Percentiles rank a stretch among this genome's conserved stretches.
Evolutionary conservation across 1,284 basidiomycete species (phyloP).

Genomic region (Gomphus bonarii): DNA sequence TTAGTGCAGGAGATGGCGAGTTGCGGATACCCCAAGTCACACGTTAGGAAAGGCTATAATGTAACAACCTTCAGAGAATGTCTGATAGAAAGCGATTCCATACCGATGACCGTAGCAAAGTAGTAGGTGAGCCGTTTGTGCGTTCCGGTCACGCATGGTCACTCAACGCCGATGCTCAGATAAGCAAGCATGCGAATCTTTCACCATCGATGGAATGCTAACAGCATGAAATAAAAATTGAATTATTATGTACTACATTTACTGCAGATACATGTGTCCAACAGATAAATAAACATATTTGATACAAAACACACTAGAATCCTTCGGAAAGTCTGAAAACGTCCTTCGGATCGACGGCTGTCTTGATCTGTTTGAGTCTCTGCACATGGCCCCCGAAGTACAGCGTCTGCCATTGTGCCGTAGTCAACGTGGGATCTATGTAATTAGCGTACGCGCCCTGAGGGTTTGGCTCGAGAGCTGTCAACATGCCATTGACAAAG

Average conservation of each 20-base stretch:
- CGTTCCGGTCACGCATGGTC: too few relatives aligned
- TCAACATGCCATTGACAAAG: slow-evolving; percentile 13
- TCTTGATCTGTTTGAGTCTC: slow-evolving; percentile 10
- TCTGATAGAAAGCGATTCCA: too few relatives aligned
- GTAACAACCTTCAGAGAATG: too few relatives aligned
- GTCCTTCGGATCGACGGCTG: slow-evolving; percentile 8
- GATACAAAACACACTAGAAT: background rate
- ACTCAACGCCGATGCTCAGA: too few relatives aligned
- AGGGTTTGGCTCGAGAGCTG: slow-evolving; percentile 1
- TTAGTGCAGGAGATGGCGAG: too few relatives aligned
- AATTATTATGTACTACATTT: background rate
- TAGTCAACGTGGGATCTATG: slow-evolving; percentile 9
- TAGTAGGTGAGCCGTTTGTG: too few relatives aligned
- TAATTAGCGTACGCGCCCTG: slow-evolving; percentile 11
- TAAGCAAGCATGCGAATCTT: too few relatives aligned
- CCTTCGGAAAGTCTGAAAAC: slow-evolving; percentile 8
- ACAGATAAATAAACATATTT: too few relatives aligned
- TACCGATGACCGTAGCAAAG: too few relatives aligned
- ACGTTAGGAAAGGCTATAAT: too few relatives aligned
- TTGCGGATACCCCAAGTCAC: too few relatives aligned
- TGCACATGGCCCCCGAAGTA: slow-evolving; percentile 6
- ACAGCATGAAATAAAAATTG: background rate
- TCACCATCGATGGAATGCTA: background rate
- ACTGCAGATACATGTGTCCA: background rate
- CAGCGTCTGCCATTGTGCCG: slow-evolving; percentile 4